A percentile compares a stretch with the other conserved stretches of the same genome.
Evolutionary conservation across 257 asterid genomes (phyloP).

Genomic region (Solanum peruvianum): DNA sequence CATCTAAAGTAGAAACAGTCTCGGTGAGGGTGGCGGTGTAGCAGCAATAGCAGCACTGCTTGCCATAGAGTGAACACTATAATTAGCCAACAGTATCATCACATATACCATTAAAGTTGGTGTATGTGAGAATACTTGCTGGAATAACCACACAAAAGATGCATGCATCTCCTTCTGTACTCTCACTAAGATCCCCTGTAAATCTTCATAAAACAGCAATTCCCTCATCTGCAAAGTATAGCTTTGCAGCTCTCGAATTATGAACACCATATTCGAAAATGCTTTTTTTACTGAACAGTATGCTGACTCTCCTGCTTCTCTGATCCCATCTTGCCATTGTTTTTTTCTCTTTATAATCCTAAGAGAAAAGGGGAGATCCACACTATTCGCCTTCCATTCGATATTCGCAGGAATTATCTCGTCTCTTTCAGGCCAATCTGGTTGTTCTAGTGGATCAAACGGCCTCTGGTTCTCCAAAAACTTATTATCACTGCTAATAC

Average conservation of each 20-base stretch:
- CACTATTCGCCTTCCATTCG: slow-evolving; percentile 59
- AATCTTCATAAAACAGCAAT: slow-evolving; percentile 52
- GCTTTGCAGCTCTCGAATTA: slow-evolving; percentile 77
- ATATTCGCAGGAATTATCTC: slow-evolving; percentile 48
- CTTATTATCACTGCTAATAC: neutral
- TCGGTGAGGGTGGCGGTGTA: slow-evolving; percentile 21
- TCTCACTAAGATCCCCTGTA: slow-evolving; percentile 63
- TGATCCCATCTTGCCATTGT: slow-evolving; percentile 63
- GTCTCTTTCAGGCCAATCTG: slow-evolving; percentile 37
- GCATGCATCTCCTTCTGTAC: slow-evolving; percentile 85
- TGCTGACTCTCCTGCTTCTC: slow-evolving; percentile 55
- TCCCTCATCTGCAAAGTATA: slow-evolving; percentile 75
- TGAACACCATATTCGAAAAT: slow-evolving; percentile 91
- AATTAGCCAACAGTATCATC: slow-evolving; percentile 89
- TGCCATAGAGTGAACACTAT: slow-evolving; percentile 72
- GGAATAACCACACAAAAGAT: slow-evolving; percentile 91
- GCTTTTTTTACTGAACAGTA: slow-evolving; percentile 78
- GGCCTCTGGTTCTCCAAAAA: slow-evolving; percentile 12
- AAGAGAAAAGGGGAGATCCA: slow-evolving; percentile 78
- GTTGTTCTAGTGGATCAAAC: slow-evolving; percentile 43
- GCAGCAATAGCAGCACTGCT: slow-evolving; percentile 41
- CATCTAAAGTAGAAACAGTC: slow-evolving; percentile 25
- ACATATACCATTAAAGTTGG: slow-evolving; percentile 88
- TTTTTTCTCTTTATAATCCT: slow-evolving; percentile 63
- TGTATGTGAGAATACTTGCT: slow-evolving; percentile 85